Conservation (phyloP, 1,284 basidiomycete species). For the Melampsora larici-populina region DNA sequence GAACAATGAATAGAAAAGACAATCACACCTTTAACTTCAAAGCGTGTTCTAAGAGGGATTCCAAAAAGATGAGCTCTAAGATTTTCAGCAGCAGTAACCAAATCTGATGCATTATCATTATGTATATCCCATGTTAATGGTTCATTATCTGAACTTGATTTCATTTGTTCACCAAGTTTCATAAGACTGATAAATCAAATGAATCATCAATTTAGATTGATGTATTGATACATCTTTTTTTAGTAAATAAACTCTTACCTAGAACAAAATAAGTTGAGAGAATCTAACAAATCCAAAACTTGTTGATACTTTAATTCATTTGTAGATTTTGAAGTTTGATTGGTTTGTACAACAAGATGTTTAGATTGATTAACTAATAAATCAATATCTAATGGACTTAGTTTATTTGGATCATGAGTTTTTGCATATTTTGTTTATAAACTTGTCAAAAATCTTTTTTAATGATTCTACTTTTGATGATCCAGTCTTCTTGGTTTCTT, state of each 20-base stretch:
- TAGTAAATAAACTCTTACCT: background rate
- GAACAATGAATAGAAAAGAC: constrained; percentile 30
- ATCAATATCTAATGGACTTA: constrained; percentile 76
- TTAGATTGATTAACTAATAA: constrained; percentile 66
- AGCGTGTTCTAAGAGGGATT: constrained; percentile 83
- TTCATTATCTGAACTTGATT: constrained; percentile 65
- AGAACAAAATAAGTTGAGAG: constrained; percentile 39
- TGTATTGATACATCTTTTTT: no score
- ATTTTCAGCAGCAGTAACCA: constrained; percentile 91
- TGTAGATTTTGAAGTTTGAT: background rate
- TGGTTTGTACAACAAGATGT: constrained; percentile 50
- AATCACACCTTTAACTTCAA: constrained; percentile 83
- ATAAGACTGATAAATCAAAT: constrained; percentile 63
- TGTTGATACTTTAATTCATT: constrained; percentile 38
- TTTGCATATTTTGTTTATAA: constrained; percentile 80
- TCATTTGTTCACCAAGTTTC: constrained; percentile 70
- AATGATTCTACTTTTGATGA: constrained; percentile 62
- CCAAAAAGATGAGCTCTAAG: constrained; percentile 83
- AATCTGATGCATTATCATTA: constrained; percentile 91
- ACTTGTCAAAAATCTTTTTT: constrained; percentile 80
- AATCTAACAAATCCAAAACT: constrained; percentile 15
- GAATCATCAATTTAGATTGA: background rate
- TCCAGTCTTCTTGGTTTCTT: no score
- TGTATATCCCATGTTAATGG: constrained; percentile 92
- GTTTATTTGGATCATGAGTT: constrained; percentile 85